Conservation (phyloP, 75 land plant genomes). For the Cryptomeria japonica region DNA sequence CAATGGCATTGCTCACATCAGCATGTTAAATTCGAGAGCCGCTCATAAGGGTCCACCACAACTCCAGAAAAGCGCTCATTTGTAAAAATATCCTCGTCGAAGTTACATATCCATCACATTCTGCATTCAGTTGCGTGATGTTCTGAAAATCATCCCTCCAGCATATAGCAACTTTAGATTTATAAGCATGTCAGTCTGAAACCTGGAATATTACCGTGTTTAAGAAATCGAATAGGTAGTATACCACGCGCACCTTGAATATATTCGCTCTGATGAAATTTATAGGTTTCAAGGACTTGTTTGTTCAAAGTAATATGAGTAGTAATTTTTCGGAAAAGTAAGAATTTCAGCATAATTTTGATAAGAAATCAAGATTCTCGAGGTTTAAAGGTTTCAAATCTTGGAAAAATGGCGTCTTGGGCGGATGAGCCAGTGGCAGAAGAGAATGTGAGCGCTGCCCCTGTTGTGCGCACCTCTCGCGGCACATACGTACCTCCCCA, state of each 20-base stretch:
- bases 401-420: slow-evolving; percentile 51
- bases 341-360: background rate
- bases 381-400: background rate
- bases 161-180: too few species aligned
- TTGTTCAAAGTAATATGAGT: too few species aligned
- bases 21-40: too few species aligned
- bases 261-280: background rate
- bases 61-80: too few species aligned
- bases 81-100: background rate
- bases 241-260: too few species aligned
- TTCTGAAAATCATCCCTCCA: background rate
- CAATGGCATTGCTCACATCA: too few species aligned
- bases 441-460: slow-evolving; percentile 33
- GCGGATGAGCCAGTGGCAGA: slow-evolving; percentile 50
- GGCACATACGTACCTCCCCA: slow-evolving; percentile 85
- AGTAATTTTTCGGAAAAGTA: too few species aligned
- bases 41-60: too few species aligned
- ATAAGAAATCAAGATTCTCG: background rate
- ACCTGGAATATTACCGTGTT: background rate
- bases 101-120: background rate
- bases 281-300: background rate
- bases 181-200: background rate
- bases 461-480: slow-evolving; percentile 15
- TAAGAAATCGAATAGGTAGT: too few species aligned
- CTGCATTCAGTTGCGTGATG: background rate